Percentiles rank a stretch among this genome's conserved stretches.
Evolutionary conservation across 208 protist genomes (phyloP).

Genomic region (Crithidia expoeki): DNA sequence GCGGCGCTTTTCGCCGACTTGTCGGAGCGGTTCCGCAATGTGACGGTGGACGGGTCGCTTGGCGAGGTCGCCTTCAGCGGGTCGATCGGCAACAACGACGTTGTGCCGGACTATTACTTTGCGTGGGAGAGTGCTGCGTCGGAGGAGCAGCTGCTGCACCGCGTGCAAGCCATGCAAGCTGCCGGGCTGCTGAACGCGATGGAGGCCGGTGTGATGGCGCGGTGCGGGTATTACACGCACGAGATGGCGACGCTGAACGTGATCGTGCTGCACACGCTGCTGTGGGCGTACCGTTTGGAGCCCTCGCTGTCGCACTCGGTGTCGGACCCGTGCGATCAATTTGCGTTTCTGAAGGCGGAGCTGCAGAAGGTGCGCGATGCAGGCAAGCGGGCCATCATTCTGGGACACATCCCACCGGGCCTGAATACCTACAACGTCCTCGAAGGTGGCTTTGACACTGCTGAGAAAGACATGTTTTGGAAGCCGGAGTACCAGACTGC

Average conservation of each 20-base stretch:
- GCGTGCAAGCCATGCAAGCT: conserved; percentile 33
- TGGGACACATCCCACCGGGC: conserved; percentile 78
- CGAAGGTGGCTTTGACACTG: conserved; percentile 28
- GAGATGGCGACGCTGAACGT: conserved; percentile 34
- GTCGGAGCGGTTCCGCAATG: conserved; percentile 15
- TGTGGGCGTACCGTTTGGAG: conserved; percentile 56
- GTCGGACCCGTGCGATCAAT: conserved; percentile 75
- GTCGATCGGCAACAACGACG: conserved; percentile 80
- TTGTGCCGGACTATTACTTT: conserved; percentile 75
- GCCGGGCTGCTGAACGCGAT: conserved; percentile 34
- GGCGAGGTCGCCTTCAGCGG: conserved; percentile 29
- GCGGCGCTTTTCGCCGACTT: conserved; percentile 20
- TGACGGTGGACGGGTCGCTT: conserved; percentile 28
- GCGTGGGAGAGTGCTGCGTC: conserved; percentile 28
- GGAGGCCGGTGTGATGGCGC: conserved; percentile 42
- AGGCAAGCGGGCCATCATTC: conserved; percentile 66
- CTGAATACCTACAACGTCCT: conserved; percentile 26
- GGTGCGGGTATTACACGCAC: conserved; percentile 74
- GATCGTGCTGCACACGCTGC: conserved; percentile 75
- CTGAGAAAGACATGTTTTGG: conserved; percentile 65
- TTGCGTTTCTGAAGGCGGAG: conserved; percentile 57
- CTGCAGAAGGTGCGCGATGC: conserved; percentile 41
- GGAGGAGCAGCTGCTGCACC: conserved; percentile 31
- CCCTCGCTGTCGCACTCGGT: conserved; percentile 41
- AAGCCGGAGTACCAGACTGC: conserved; percentile 51